Percentiles rank a stretch among this genome's conserved stretches.
phyloP scores from a whole-genome alignment of 106 monocot species.

The Dendrobium huoshanense region DNA sequence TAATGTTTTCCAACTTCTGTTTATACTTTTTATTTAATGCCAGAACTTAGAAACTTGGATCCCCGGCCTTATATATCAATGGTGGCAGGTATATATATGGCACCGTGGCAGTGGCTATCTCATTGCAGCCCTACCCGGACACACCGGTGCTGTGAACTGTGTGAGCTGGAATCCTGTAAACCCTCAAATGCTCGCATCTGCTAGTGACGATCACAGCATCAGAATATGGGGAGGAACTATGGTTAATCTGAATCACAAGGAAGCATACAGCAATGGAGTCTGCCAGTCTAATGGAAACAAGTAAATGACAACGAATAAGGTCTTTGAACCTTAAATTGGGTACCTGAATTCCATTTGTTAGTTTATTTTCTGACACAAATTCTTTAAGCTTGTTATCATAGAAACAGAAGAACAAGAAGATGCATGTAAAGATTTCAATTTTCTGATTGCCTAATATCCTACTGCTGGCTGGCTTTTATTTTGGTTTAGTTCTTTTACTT shows the following conservation, averaged over 20 bases:
- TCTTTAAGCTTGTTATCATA: neutral
- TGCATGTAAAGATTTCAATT: too few species aligned
- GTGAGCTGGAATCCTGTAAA: constrained; percentile 63
- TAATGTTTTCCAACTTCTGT: too few species aligned
- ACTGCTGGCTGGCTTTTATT: neutral
- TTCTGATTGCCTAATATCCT: too few species aligned
- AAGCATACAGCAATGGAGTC: constrained; percentile 25
- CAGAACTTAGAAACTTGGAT: too few species aligned
- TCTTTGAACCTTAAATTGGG: neutral
- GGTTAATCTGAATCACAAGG: constrained; percentile 25
- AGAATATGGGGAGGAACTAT: constrained; percentile 48
- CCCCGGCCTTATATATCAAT: too few species aligned
- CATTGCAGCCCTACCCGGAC: constrained; percentile 37
- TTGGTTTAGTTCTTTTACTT: neutral
- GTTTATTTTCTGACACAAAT: neutral
- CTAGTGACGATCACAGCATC: constrained; percentile 54
- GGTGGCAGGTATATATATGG: constrained; percentile 61
- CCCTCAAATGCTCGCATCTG: constrained; percentile 63
- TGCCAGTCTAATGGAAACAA: constrained; percentile 39
- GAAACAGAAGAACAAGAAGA: neutral
- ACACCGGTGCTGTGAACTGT: constrained; percentile 53
- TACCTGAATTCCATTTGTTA: neutral
- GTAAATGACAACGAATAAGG: constrained; percentile 9
- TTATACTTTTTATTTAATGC: too few species aligned
- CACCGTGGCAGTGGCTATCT: constrained; percentile 43